A percentile compares a stretch with the other conserved stretches of the same genome.
Conservation (phyloP, 768 basidiomycete genomes). For the Hortiboletus campestris region DNA sequence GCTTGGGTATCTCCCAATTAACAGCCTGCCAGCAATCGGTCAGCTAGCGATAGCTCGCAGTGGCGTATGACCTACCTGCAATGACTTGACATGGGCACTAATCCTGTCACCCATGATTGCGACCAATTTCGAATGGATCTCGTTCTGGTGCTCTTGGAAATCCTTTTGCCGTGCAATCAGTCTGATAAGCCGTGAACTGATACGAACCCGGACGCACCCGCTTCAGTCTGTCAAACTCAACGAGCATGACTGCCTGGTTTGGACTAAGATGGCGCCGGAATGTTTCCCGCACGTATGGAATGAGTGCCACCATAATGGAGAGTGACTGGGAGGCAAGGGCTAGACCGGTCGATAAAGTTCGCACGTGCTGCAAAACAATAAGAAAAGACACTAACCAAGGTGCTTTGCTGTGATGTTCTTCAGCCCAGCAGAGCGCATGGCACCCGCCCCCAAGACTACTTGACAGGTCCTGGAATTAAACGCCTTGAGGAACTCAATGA, state of each 20-base stretch:
- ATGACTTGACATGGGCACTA: constrained; percentile 75
- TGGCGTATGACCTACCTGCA: constrained; percentile 54
- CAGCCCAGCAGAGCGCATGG: constrained; percentile 97
- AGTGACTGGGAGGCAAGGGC: constrained; percentile 95
- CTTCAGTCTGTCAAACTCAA: constrained; percentile 98
- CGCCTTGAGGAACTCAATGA: constrained; percentile 94
- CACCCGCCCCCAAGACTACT: constrained; percentile 96
- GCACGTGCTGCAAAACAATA: constrained; percentile 17
- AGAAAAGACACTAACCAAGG: constrained; percentile 56
- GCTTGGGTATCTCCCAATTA: constrained; percentile 69
- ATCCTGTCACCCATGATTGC: constrained; percentile 98
- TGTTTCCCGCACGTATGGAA: constrained; percentile 94
- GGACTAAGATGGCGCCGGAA: constrained; percentile 91
- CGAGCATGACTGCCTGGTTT: constrained; percentile 94
- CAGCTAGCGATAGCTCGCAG: constrained; percentile 3
- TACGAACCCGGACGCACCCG: constrained; percentile 54
- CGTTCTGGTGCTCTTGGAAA: constrained; percentile 98
- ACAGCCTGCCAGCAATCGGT: constrained; percentile 49
- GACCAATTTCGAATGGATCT: constrained; percentile 96
- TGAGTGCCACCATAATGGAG: constrained; percentile 89
- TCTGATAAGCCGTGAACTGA: neutral
- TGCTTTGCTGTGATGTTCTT: constrained; percentile 99
- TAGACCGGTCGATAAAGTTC: constrained; percentile 33
- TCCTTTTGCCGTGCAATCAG: constrained; percentile 50
- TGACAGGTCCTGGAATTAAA: constrained; percentile 99